Evolutionary conservation across 2,329 filamentous ascomycete genomes (phyloP).

Genomic region (Aspergillus floridensis): DNA sequence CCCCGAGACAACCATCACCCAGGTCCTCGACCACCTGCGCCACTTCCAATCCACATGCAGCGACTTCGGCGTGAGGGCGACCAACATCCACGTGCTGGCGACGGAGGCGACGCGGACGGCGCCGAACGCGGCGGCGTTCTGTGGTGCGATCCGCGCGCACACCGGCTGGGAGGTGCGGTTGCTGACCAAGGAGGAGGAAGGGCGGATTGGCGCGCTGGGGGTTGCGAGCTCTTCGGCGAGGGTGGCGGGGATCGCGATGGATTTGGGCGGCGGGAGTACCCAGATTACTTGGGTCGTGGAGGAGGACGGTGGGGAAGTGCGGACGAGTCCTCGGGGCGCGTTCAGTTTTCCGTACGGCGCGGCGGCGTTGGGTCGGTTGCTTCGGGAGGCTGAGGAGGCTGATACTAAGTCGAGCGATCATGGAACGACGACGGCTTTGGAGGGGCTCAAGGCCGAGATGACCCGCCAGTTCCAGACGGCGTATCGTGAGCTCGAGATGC

Average conservation of each 20-base stretch:
- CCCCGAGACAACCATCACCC: conserved; percentile 57
- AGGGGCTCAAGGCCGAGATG: conserved; percentile 55
- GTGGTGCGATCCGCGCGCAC: conserved; percentile 59
- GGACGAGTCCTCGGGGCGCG: conserved; percentile 54
- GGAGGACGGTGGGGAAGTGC: conserved; percentile 49
- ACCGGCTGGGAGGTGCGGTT: conserved; percentile 70
- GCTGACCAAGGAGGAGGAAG: conserved; percentile 76
- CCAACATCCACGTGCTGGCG: conserved; percentile 72
- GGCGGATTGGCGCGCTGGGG: conserved; percentile 76
- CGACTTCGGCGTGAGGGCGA: conserved; percentile 62
- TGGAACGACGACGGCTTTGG: conserved; percentile 35
- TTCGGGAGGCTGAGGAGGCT: conserved; percentile 40
- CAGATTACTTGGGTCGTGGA: conserved; percentile 69
- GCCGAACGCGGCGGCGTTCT: conserved; percentile 67
- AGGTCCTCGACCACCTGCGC: conserved; percentile 65
- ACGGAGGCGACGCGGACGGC: conserved; percentile 87
- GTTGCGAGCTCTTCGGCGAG: conserved; percentile 70
- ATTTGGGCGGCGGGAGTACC: conserved; percentile 74
- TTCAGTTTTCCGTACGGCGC: conserved; percentile 70
- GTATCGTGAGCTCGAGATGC: conserved; percentile 57
- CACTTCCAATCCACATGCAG: conserved; percentile 70
- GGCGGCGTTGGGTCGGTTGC: conserved; percentile 60
- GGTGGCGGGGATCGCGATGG: conserved; percentile 78
- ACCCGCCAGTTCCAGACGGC: conserved; percentile 57
- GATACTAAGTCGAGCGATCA: conserved; percentile 43